Base-by-base conservation (phyloP, 495 filamentous ascomycete species). In the Schizothecium vesticola region DNA sequence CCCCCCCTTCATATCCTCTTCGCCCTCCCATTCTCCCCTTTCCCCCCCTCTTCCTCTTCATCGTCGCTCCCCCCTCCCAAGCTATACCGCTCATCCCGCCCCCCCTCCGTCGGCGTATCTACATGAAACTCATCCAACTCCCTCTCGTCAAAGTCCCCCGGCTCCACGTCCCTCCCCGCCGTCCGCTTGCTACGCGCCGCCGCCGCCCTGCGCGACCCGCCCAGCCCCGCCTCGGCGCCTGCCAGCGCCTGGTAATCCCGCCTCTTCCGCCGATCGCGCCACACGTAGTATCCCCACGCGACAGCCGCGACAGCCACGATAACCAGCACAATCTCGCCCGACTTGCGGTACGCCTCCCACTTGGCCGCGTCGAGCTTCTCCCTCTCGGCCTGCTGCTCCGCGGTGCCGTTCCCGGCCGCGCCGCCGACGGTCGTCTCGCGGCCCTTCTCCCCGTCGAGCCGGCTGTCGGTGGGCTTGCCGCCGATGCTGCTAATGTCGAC, bases 401-500 rank as follows among this genome's bases (percentile, higher is more conserved):
- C 90, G 76, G 93, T 96, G 16, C 93, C 86, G 72, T 96, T 92
- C 25, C 78, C 76, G 3, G 76, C 78, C 6, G 77, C 75, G 28
- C 90, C 92, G 56, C 95, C 94, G 23, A 97, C 94, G 16, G 90
- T 91, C 1, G 92, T 94, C 71, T 94, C 87, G 28, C 88, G 86
- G 4, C 89, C 90, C 71, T 96, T 95, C 76, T 97, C 92, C 21
- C 95, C 95, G 73, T 97, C 94, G 68, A 99, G 92, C 59, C 88
- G 86, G 16, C 89, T 92, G 76, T 98, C 92, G 0, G 92, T 85
- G 0, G 95, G 95, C 56, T 78, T 76, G 55, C 94, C 94, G 67
- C 95, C 95, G 66, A 98, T 97, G 76, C 87, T 90, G 70, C 86
- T 90, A 69, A 98, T 97, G 75, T 99, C 92, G 24, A 99, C 93